Evolutionary conservation across 75 land plant genomes (phyloP).

Genomic region (Pinus tabuliformis): DNA sequence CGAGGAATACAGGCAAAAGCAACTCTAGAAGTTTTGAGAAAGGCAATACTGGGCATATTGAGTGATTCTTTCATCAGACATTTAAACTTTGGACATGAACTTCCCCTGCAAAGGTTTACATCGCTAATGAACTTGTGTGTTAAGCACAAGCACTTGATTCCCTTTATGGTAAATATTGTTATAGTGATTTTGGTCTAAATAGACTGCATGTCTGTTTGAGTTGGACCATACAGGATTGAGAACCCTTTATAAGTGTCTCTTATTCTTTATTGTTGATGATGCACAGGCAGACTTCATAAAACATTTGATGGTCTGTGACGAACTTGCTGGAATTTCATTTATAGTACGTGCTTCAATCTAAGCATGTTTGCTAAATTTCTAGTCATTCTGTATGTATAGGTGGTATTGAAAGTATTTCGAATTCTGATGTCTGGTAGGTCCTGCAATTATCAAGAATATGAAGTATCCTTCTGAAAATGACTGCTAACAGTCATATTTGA

Average conservation of each 20-base stretch:
- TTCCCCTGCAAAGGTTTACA: slow-evolving; percentile 11
- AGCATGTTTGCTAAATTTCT: no score
- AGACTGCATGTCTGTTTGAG: neutral
- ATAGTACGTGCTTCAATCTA: slow-evolving; percentile 7
- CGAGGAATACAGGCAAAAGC: slow-evolving; percentile 7
- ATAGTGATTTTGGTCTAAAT: neutral
- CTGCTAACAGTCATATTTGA: neutral
- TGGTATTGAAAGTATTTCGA: neutral
- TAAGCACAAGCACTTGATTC: slow-evolving; percentile 14
- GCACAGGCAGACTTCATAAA: slow-evolving; percentile 18
- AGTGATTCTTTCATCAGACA: slow-evolving; percentile 4
- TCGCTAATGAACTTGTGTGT: slow-evolving; percentile 13
- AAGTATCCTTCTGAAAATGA: neutral
- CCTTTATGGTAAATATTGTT: slow-evolving; percentile 14
- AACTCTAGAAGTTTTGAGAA: slow-evolving; percentile 13
- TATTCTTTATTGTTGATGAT: neutral
- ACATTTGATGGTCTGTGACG: slow-evolving; percentile 11
- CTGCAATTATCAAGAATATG: neutral
- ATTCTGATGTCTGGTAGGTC: neutral
- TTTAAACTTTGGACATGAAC: slow-evolving; percentile 9
- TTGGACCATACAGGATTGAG: slow-evolving; percentile 1
- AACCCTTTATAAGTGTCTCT: neutral
- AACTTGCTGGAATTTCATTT: slow-evolving; percentile 3
- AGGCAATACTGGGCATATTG: slow-evolving; percentile 11
- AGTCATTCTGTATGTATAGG: neutral